Evolutionary conservation across 805 yeast genomes (phyloP).

Genomic region (Kuraishia ogatae): DNA sequence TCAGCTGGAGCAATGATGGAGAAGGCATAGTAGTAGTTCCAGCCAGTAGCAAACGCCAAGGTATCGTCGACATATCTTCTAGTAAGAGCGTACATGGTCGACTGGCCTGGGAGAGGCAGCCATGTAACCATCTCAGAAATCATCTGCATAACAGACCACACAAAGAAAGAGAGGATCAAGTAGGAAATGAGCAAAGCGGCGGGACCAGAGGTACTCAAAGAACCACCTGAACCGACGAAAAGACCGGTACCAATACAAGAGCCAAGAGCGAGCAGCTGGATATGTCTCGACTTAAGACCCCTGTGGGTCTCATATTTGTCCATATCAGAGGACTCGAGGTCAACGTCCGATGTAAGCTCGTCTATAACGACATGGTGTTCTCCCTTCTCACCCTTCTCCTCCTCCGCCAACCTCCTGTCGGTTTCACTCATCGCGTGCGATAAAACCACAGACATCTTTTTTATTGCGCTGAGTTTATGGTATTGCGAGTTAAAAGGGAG

Average conservation of each 20-base stretch:
- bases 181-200: slow-evolving; percentile 51
- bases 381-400: neutral
- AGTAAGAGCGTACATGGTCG: slow-evolving; percentile 45
- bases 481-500: neutral
- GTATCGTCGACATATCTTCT: slow-evolving; percentile 36
- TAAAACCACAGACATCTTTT: neutral
- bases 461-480: neutral
- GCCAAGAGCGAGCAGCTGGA: slow-evolving; percentile 63
- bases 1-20: slow-evolving; percentile 51
- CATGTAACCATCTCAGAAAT: slow-evolving; percentile 64
- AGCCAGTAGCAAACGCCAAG: slow-evolving; percentile 51
- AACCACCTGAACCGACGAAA: slow-evolving; percentile 40
- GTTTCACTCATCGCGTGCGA: neutral
- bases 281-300: slow-evolving; percentile 36
- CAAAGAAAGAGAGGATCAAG: slow-evolving; percentile 50
- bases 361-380: neutral
- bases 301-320: slow-evolving; percentile 21
- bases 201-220: slow-evolving; percentile 23
- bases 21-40: slow-evolving; percentile 36
- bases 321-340: neutral
- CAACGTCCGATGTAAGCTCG: neutral
- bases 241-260: slow-evolving; percentile 67
- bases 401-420: neutral
- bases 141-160: slow-evolving; percentile 56
- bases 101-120: slow-evolving; percentile 54